Evolutionary conservation across 371 early-diverging fungal species (phyloP).

Genomic region (Rhizopus sp.): DNA sequence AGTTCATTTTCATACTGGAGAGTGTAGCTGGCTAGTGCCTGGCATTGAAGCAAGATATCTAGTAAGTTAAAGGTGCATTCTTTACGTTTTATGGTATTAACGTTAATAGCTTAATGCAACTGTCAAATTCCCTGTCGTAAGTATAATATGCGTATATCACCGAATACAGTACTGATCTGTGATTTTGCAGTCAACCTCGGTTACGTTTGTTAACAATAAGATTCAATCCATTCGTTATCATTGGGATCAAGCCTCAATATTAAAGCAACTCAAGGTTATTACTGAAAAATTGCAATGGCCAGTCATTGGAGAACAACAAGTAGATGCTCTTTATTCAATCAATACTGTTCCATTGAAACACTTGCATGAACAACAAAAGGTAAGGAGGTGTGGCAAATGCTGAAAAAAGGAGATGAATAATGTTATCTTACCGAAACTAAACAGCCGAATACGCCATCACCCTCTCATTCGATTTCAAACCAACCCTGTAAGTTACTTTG

Average conservation of each 20-base stretch:
- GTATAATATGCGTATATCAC: neutral
- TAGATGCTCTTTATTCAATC: constrained; percentile 29
- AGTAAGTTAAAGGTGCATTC: constrained; percentile 11
- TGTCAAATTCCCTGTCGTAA: constrained; percentile 40
- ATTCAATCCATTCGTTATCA: constrained; percentile 38
- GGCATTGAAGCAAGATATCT: constrained; percentile 25
- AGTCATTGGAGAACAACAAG: constrained; percentile 37
- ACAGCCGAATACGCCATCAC: neutral
- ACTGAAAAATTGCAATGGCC: constrained; percentile 37
- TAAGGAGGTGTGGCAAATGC: constrained; percentile 1
- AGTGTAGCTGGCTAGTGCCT: constrained; percentile 47
- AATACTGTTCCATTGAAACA: constrained; percentile 14
- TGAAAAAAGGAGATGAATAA: neutral
- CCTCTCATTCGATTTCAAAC: neutral
- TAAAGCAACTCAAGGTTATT: constrained; percentile 43
- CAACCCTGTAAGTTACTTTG: constrained; percentile 1
- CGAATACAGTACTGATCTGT: neutral
- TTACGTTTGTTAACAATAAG: constrained; percentile 27
- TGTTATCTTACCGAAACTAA: neutral
- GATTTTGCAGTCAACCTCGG: constrained; percentile 39
- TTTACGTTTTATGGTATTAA: constrained; percentile 1
- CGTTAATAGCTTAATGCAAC: constrained; percentile 32
- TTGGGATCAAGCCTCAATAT: constrained; percentile 52
- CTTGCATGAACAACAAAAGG: constrained; percentile 24
- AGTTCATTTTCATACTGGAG: constrained; percentile 36